Conservation (phyloP, 305 asterid species). For the Withania somnifera region DNA sequence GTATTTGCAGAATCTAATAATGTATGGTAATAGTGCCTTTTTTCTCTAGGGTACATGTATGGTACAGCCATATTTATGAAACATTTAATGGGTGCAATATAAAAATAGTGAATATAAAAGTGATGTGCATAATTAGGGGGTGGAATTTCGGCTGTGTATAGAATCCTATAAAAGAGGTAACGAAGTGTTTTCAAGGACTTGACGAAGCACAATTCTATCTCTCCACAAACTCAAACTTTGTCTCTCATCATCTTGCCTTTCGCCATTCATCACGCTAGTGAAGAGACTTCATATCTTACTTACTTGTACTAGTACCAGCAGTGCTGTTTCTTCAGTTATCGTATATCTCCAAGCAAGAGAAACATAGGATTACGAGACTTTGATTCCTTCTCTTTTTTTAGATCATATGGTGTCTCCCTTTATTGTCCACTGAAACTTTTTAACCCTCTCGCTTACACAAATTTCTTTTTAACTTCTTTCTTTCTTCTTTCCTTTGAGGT, state of each 20-base stretch:
- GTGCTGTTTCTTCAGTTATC: neutral
- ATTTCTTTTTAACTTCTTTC: neutral
- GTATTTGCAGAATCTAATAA: slow-evolving; percentile 16
- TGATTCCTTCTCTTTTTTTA: neutral
- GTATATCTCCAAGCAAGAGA: neutral
- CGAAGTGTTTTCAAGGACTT: neutral
- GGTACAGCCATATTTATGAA: neutral
- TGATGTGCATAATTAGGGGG: slow-evolving; percentile 5
- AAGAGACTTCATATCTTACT: neutral
- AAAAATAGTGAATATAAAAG: neutral
- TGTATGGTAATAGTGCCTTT: neutral
- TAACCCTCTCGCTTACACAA: neutral
- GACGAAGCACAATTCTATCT: neutral
- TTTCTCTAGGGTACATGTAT: neutral
- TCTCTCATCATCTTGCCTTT: neutral
- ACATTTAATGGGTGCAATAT: neutral
- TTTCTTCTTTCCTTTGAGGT: neutral
- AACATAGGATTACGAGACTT: neutral
- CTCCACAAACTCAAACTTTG: neutral
- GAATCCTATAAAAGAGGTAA: neutral
- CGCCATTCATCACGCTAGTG: neutral
- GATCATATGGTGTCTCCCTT: neutral
- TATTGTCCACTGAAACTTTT: neutral
- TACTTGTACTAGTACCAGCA: neutral
- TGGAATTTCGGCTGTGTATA: slow-evolving; percentile 13